Evolutionary conservation across 345 rosid genomes (phyloP).

Genomic region (Acer negundo): DNA sequence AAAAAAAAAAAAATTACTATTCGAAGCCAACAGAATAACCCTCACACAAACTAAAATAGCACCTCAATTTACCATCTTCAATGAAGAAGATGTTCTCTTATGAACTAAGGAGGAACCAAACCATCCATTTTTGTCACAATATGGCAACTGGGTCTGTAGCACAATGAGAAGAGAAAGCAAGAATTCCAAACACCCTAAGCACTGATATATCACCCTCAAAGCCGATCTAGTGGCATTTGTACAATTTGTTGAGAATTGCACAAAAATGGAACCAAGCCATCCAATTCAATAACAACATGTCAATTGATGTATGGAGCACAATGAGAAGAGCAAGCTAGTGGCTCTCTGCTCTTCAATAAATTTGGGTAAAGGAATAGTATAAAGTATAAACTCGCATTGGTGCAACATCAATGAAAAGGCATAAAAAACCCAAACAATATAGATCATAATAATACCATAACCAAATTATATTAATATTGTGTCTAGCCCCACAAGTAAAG

Average conservation of each 20-base stretch:
- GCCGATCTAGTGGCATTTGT: conserved; percentile 17
- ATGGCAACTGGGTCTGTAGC: conserved; percentile 51
- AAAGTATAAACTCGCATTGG: neutral
- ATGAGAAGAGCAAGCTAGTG: conserved; percentile 69
- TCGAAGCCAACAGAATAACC: neutral
- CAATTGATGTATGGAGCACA: conserved; percentile 55
- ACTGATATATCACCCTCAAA: neutral
- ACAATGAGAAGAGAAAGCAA: conserved; percentile 6
- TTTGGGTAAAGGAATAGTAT: neutral
- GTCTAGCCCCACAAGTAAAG: neutral
- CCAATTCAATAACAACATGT: conserved; percentile 36
- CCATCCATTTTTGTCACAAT: conserved; percentile 32
- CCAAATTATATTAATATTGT: neutral
- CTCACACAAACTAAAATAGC: neutral
- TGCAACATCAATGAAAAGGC: neutral
- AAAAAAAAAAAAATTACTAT: too few relatives aligned
- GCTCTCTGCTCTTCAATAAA: conserved; percentile 54
- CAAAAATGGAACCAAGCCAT: conserved; percentile 35
- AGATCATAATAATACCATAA: neutral
- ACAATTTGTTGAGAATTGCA: conserved; percentile 24
- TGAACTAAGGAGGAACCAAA: conserved; percentile 23
- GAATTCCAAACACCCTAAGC: neutral
- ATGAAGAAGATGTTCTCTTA: neutral
- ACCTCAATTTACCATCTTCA: too few relatives aligned
- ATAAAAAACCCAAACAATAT: neutral